These are phyloP conservation scores for Chimonanthus salicifolius DNA, from an alignment of 164 flowering plant genomes.

Conservation along the genomic window DNA sequence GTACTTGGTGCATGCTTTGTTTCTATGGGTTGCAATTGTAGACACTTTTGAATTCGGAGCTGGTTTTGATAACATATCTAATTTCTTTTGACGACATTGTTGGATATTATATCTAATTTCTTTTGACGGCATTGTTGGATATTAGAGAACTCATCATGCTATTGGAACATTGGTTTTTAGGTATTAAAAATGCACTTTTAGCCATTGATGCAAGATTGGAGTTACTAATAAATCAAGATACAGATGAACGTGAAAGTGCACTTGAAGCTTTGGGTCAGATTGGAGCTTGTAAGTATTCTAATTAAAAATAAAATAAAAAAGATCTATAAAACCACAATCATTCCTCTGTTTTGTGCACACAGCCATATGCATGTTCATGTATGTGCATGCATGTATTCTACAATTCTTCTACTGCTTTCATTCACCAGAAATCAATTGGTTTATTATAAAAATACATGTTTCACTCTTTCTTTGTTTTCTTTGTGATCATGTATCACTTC, in stretches of 20 bases:
- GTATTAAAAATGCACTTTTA: conserved; percentile 37
- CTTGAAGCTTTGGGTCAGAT: conserved; percentile 87
- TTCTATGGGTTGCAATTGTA: background rate
- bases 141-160: background rate
- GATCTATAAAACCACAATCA: background rate
- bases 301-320: background rate
- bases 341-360: background rate
- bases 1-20: background rate
- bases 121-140: background rate
- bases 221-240: conserved; percentile 40
- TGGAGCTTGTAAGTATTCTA: conserved; percentile 68
- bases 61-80: too few relatives aligned
- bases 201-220: conserved; percentile 54
- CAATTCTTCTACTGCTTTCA: too few relatives aligned
- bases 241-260: conserved; percentile 78
- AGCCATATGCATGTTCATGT: too few relatives aligned
- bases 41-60: background rate
- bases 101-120: background rate
- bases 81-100: background rate
- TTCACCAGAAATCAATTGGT: too few relatives aligned
- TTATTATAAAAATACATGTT: too few relatives aligned
- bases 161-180: conserved; percentile 25
- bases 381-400: too few relatives aligned
- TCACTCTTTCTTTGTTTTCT: background rate
- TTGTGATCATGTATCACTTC: background rate